Base-by-base conservation (phyloP, 2,329 filamentous ascomycete genomes). In the Ceratocystis cacaofunesta region DNA sequence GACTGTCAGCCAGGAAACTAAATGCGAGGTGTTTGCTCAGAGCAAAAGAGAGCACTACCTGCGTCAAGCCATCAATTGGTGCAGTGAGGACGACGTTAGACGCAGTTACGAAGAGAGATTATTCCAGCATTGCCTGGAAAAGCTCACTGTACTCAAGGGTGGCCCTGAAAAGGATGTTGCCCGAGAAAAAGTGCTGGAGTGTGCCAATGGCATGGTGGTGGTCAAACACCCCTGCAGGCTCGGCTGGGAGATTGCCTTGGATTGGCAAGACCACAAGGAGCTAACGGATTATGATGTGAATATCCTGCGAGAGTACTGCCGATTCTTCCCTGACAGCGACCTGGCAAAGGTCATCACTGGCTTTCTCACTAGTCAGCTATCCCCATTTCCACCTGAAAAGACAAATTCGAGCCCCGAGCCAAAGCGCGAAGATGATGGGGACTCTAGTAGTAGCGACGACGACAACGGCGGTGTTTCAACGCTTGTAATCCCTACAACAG, bases 141-240 rank as follows among this genome's bases (percentile, higher is more conserved):
- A 84, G 4, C 80, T 99, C 0, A 74, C 87, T 7, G 85, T 89
- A 32, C 79, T 90, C 17, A 83, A 86, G 2, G 68, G 79, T 1
- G 84, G 86, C 2, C 73, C 77, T 2, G 78, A 85, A 66, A 97
- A 97, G 75, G 72, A 76, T 0, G 75, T 78, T 19, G 91, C 95
- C 73, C 82, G 89, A 30, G 78, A 84, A 44, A 85, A 88, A 69
- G 87, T 96, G 0, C 76, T 88, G 71, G 86, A 88, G 67, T 78
- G 94, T 63, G 91, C 92, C 0, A 85, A 86, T 68, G 94, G 92
- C 68, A 96, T 99, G 89, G 92, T 99, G 68, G 89, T 96, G 67
- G 94, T 99, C 73, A 92, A 92, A 70, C 91, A 97, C 70, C 89
- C 90, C 0, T 96, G 87, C 75, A 84, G 87, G 69, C 80, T 95